Conservation (phyloP, 1,139 yeast genomes). For the Candida frijolesensis region DNA sequence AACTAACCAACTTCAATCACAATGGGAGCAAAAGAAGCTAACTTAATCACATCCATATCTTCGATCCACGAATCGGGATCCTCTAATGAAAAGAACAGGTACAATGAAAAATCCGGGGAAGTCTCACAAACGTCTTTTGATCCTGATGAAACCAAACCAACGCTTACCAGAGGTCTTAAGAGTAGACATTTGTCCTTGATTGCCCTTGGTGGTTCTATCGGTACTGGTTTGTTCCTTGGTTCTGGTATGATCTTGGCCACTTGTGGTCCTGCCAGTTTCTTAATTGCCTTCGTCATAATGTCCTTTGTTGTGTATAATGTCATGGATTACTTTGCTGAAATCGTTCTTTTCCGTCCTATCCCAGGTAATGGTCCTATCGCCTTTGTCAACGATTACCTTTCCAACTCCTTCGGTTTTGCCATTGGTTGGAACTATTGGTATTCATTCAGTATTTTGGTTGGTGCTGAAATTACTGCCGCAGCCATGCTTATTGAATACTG, state of each 20-base stretch:
- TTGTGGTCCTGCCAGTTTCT: constrained; percentile 55
- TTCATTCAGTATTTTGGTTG: constrained; percentile 50
- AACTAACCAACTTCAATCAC: not conserved
- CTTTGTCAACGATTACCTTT: constrained; percentile 38
- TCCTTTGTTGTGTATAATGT: constrained; percentile 55
- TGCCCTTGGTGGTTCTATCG: constrained; percentile 44
- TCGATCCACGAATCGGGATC: constrained; percentile 1
- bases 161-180: constrained; percentile 39
- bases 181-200: constrained; percentile 41
- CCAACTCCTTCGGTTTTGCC: constrained; percentile 46
- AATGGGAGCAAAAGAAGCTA: not conserved
- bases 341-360: constrained; percentile 59
- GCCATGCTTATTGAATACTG: constrained; percentile 57
- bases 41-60: not conserved
- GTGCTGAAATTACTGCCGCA: constrained; percentile 56
- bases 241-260: constrained; percentile 46
- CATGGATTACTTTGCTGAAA: constrained; percentile 62
- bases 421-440: constrained; percentile 53
- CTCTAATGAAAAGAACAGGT: not conserved
- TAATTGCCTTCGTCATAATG: constrained; percentile 51
- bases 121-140: not conserved
- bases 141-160: constrained; percentile 9
- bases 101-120: not conserved
- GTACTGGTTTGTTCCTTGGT: constrained; percentile 49
- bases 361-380: constrained; percentile 48